These are phyloP conservation scores for Fusarium mundagurra DNA, from an alignment of 2,329 filamentous ascomycete species.

Conservation along the genomic window DNA sequence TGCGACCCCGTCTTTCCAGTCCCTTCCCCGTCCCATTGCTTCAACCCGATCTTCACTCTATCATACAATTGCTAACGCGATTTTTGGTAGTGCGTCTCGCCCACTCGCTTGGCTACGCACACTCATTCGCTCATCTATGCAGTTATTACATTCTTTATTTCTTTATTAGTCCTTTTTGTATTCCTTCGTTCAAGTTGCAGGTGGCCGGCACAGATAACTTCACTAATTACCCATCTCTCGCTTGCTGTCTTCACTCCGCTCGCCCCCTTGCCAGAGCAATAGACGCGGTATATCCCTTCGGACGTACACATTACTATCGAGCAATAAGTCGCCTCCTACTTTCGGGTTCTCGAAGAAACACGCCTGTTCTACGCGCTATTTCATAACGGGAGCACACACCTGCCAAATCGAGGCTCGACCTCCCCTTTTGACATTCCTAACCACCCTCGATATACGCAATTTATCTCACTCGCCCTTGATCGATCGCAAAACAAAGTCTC, in stretches of 20 bases:
- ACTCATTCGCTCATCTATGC: slow-evolving; percentile 27
- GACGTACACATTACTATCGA: slow-evolving; percentile 1
- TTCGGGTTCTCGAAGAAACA: background rate
- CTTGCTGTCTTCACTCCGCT: slow-evolving; percentile 18
- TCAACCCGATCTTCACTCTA: slow-evolving; percentile 32
- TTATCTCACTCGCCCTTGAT: slow-evolving; percentile 15
- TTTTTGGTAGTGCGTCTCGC: slow-evolving; percentile 39
- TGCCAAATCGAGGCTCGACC: slow-evolving; percentile 3
- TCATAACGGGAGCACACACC: background rate
- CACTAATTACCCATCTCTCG: slow-evolving; percentile 31
- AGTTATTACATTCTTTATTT: slow-evolving; percentile 30
- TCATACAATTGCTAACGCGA: slow-evolving; percentile 34
- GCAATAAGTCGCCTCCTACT: background rate
- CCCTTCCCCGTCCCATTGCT: slow-evolving; percentile 26
- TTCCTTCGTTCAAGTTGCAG: slow-evolving; percentile 2
- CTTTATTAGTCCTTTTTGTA: slow-evolving; percentile 18
- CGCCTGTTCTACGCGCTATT: slow-evolving; percentile 3
- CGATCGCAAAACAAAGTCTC: background rate
- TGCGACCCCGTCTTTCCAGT: slow-evolving; percentile 34
- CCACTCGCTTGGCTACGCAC: slow-evolving; percentile 39
- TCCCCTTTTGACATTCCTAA: slow-evolving; percentile 30
- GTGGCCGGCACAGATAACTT: background rate
- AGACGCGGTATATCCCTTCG: slow-evolving; percentile 25
- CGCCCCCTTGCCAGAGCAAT: slow-evolving; percentile 28
- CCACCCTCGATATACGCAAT: slow-evolving; percentile 12